Percentiles rank a stretch among this genome's conserved stretches.
These are phyloP conservation scores for Manihot esculenta DNA, from an alignment of 441 rosid genomes.

Conservation along the genomic window DNA sequence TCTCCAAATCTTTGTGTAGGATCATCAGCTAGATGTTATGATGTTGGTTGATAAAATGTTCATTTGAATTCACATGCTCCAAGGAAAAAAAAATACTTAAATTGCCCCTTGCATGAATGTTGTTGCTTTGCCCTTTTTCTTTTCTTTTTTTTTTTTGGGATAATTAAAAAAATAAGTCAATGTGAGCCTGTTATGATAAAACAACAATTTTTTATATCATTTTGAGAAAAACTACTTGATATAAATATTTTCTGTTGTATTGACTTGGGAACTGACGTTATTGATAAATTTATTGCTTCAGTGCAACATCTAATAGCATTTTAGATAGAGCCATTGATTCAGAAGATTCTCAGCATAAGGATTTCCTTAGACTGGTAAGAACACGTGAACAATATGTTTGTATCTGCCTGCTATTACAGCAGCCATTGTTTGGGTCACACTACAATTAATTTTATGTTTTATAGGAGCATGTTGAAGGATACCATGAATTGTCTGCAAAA, in stretches of 20 bases:
- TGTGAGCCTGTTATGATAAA: neutral
- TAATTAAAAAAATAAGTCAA: conserved; percentile 8
- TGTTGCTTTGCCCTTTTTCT: neutral
- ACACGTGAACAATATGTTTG: neutral
- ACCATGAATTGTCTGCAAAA: conserved; percentile 94
- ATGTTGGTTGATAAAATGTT: neutral
- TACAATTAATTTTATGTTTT: conserved; percentile 7
- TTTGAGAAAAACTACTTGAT: neutral
- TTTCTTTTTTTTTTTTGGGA: neutral
- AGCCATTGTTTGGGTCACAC: neutral
- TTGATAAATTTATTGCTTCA: conserved; percentile 33
- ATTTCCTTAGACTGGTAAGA: conserved; percentile 90
- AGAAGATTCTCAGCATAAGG: conserved; percentile 89
- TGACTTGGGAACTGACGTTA: conserved; percentile 18
- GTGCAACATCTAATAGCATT: conserved; percentile 93
- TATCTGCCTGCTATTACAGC: neutral
- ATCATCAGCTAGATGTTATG: neutral
- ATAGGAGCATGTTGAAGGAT: conserved; percentile 96
- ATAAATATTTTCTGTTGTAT: neutral
- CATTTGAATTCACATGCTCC: neutral
- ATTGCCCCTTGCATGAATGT: neutral
- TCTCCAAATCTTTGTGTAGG: neutral
- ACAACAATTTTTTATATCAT: neutral
- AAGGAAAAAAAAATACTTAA: neutral
- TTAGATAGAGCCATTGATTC: conserved; percentile 96